A percentile compares a stretch with the other conserved stretches of the same genome.
Conservation (phyloP, 2,329 filamentous ascomycete genomes). For the Corynespora cassiicola region DNA sequence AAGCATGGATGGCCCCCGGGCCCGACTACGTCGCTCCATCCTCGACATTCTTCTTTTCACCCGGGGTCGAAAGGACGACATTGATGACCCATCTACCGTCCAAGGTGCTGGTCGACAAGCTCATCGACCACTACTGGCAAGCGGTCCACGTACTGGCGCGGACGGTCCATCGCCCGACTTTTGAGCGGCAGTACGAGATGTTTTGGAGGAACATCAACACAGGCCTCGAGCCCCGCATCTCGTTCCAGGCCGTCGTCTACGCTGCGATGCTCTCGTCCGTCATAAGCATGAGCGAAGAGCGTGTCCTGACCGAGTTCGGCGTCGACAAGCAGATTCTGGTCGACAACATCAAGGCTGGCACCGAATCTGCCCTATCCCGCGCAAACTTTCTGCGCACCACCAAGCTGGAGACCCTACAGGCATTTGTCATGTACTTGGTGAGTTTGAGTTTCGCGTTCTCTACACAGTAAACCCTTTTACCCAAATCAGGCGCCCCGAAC, state of each 20-base stretch:
- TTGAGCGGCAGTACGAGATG: constrained; percentile 67
- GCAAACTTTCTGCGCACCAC: constrained; percentile 76
- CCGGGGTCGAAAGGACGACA: constrained; percentile 49
- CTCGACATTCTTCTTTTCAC: constrained; percentile 71
- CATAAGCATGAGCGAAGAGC: constrained; percentile 67
- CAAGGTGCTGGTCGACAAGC: constrained; percentile 62
- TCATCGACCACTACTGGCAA: constrained; percentile 71
- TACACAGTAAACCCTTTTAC: no score
- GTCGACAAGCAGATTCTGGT: constrained; percentile 64
- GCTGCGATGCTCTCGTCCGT: constrained; percentile 73
- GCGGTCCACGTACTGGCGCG: constrained; percentile 73
- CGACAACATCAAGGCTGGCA: constrained; percentile 61
- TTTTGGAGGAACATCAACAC: constrained; percentile 70
- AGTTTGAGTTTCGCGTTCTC: constrained; percentile 33
- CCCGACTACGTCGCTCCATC: constrained; percentile 71
- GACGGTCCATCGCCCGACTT: constrained; percentile 71
- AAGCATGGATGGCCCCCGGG: constrained; percentile 67
- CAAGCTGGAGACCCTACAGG: constrained; percentile 76
- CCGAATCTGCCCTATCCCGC: constrained; percentile 71
- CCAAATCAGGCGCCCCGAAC: no score
- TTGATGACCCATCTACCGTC: constrained; percentile 69
- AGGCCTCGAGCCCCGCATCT: constrained; percentile 67
- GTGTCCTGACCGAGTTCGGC: constrained; percentile 60
- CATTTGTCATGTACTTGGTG: constrained; percentile 78
- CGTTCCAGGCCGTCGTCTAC: constrained; percentile 73